These are phyloP conservation scores for Calonectria ilicicola DNA, from an alignment of 2,329 filamentous ascomycete genomes.

Conservation along the genomic window DNA sequence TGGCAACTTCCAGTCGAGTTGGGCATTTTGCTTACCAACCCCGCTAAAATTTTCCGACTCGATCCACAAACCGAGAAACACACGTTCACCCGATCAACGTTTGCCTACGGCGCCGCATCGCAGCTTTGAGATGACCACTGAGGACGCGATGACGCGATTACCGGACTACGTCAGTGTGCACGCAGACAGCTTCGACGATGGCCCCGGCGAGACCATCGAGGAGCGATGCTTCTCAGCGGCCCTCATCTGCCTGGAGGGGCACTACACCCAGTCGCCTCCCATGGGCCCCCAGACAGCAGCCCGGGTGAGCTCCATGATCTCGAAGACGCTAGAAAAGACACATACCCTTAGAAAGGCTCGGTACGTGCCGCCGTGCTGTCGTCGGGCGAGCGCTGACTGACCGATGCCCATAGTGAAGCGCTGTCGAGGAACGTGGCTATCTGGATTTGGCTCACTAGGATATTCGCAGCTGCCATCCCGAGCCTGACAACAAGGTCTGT, in stretches of 20 bases:
- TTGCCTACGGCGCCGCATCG: slow-evolving; percentile 19
- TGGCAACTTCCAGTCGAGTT: slow-evolving; percentile 6
- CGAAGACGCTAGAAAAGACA: slow-evolving; percentile 73
- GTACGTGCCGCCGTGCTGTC: slow-evolving; percentile 50
- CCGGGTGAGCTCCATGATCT: slow-evolving; percentile 68
- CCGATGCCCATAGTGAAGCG: slow-evolving; percentile 59
- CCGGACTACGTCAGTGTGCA: slow-evolving; percentile 38
- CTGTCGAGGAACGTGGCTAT: slow-evolving; percentile 73
- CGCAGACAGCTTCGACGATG: slow-evolving; percentile 31
- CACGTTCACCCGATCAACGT: slow-evolving; percentile 18
- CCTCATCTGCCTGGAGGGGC: slow-evolving; percentile 71
- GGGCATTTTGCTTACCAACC: slow-evolving; percentile 40
- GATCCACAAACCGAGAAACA: slow-evolving; percentile 36
- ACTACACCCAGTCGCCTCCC: slow-evolving; percentile 67
- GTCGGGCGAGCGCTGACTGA: slow-evolving; percentile 22
- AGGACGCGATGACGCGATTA: slow-evolving; percentile 42
- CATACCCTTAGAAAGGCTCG: slow-evolving; percentile 71
- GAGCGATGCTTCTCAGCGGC: slow-evolving; percentile 72
- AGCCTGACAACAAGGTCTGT: slow-evolving; percentile 71
- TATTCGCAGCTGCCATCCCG: slow-evolving; percentile 71
- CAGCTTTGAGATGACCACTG: slow-evolving; percentile 27
- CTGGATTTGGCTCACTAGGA: slow-evolving; percentile 73
- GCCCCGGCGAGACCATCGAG: slow-evolving; percentile 65
- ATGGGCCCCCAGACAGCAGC: slow-evolving; percentile 68
- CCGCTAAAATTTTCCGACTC: slow-evolving; percentile 41